Base-by-base conservation (phyloP, 139 green algal genomes). In the Tetraselmis striata region DNA sequence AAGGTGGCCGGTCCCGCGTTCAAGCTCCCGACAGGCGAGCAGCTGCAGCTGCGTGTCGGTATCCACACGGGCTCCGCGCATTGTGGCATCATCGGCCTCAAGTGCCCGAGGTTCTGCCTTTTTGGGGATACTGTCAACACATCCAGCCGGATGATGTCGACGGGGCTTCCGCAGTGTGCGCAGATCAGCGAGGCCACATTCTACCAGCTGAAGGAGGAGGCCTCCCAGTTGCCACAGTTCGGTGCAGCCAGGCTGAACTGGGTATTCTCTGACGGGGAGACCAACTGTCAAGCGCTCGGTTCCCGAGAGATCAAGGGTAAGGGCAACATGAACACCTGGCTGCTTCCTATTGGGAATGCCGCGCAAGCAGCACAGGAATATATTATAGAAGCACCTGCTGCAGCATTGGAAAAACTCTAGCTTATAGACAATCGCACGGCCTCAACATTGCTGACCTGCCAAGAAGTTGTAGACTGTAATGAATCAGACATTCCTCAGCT, bases 271-370 rank as follows among this genome's bases (percentile, higher is more conserved):
- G n/a, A n/a, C n/a, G n/a, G n/a, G n/a, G n/a, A 67, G 11, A 67
- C 45, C 45, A 67, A 67, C 45, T 79, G 11, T 31, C 29, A 5
- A 5, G 31, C 31, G 58, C 79, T 83, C 30, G 22, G 2, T 28
- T 45, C 59, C 22, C 81, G 28, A 45, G 79, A 83, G n/a, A 58
- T 83, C 29, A 83, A 83, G 59, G 79, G 79, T 22, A 83, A 83
- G 79, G 79, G 79, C 2, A 11, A 23, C 2, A 83, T 83, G 79
- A 29, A 32, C 23, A 83, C 79, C 25, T 83, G 74, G 30, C 5
- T 67, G 45, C 18, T 67, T n/a, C n/a, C n/a, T n/a, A n/a, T n/a
- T n/a, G n/a, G n/a, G n/a, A n/a, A n/a, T n/a, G n/a, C n/a, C n/a
- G n/a, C n/a, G n/a, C n/a, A n/a, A n/a, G n/a, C n/a, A n/a, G n/a